phyloP scores from a whole-genome alignment of 2,329 filamentous ascomycete species.

The Microsporum audouinii region DNA sequence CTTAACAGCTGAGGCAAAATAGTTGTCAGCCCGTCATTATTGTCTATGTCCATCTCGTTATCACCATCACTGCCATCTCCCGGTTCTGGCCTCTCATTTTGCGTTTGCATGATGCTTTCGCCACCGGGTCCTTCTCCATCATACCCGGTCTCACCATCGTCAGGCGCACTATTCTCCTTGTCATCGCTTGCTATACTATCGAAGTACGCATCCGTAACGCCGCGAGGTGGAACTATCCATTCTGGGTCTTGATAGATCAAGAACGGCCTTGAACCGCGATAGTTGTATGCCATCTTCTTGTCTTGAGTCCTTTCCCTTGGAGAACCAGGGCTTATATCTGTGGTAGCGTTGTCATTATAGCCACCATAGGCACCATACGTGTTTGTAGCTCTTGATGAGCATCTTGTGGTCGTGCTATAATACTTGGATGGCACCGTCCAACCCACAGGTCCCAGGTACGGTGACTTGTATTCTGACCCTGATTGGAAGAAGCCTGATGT shows the following conservation, averaged over 20 bases:
- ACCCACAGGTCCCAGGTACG: slow-evolving; percentile 13
- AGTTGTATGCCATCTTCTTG: background rate
- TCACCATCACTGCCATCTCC: background rate
- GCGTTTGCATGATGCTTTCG: background rate
- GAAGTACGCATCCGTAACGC: background rate
- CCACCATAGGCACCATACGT: background rate
- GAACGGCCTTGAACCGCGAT: slow-evolving; percentile 9
- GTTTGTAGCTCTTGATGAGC: background rate
- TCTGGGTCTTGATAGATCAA: slow-evolving; percentile 15
- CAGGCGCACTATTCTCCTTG: slow-evolving; percentile 13
- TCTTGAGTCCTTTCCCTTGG: background rate
- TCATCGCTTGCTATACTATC: slow-evolving; percentile 10
- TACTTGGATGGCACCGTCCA: slow-evolving; percentile 12
- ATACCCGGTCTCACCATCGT: background rate
- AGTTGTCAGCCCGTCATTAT: background rate
- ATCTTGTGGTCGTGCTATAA: background rate
- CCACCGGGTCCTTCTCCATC: background rate
- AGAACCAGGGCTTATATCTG: background rate
- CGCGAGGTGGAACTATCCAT: slow-evolving; percentile 1
- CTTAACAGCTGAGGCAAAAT: background rate
- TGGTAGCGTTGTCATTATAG: background rate
- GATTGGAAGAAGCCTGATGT: background rate
- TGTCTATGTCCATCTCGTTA: background rate
- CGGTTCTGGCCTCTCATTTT: background rate
- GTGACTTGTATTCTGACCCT: slow-evolving; percentile 4